These are phyloP conservation scores for Aureobasidium lini DNA, from an alignment of 2,329 filamentous ascomycete genomes.

Conservation along the genomic window DNA sequence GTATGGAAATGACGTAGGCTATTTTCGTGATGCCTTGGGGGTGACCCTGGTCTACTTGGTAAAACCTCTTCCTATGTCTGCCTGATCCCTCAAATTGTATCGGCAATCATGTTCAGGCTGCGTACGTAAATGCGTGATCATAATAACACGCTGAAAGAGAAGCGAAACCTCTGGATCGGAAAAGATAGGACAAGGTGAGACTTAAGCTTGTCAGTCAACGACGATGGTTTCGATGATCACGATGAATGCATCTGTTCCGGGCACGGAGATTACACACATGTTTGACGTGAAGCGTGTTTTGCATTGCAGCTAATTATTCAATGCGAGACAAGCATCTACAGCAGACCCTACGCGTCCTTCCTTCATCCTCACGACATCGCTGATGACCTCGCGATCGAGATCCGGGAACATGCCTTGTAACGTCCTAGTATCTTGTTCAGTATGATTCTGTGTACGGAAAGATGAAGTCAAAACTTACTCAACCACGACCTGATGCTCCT, in stretches of 20 bases:
- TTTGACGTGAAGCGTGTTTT: background rate
- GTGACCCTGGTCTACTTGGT: background rate
- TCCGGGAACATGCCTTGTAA: constrained; percentile 95
- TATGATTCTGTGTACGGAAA: background rate
- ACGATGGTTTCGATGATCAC: no score
- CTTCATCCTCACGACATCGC: constrained; percentile 93
- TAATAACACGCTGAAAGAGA: no score
- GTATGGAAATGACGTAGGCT: background rate
- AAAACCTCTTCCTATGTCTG: no score
- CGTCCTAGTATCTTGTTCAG: constrained; percentile 44
- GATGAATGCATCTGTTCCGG: no score
- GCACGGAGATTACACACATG: no score
- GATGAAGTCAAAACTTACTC: constrained; percentile 43
- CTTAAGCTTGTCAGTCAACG: no score
- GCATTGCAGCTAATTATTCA: constrained; percentile 27
- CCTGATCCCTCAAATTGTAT: no score
- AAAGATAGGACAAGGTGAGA: no score
- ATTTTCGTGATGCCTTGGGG: background rate
- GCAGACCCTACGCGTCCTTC: constrained; percentile 58
- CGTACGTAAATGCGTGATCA: no score
- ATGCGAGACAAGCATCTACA: constrained; percentile 41
- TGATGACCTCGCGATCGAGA: constrained; percentile 87
- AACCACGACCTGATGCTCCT: constrained; percentile 84
- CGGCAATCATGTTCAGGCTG: no score
- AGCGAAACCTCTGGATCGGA: no score